Conservation (phyloP, 1,139 yeast species). For the Zygotorulaspora mrakii region DNA sequence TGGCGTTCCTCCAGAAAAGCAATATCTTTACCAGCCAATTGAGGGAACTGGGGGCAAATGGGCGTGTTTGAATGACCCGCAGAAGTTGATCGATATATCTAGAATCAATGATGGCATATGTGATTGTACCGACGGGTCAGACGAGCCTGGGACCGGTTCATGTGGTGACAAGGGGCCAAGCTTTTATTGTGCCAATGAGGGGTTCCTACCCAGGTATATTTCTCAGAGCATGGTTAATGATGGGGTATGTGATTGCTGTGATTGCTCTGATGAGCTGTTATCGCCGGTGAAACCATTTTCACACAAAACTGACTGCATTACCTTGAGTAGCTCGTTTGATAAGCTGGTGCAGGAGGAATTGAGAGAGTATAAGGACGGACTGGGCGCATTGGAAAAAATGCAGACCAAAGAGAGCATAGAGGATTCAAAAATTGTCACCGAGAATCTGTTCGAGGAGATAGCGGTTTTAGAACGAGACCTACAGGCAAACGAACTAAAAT, state of each 20-base stretch:
- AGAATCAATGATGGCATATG: constrained; percentile 86
- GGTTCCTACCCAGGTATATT: constrained; percentile 56
- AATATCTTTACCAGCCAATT: constrained; percentile 44
- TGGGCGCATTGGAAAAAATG: constrained; percentile 29
- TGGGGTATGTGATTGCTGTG: constrained; percentile 97
- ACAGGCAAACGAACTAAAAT: constrained; percentile 13
- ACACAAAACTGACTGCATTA: constrained; percentile 52
- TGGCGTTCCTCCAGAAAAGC: constrained; percentile 34
- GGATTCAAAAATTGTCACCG: constrained; percentile 2
- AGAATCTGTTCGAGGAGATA: constrained; percentile 12
- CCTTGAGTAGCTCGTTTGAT: constrained; percentile 42
- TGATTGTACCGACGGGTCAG: constrained; percentile 97
- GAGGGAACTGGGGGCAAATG: constrained; percentile 46
- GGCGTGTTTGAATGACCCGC: constrained; percentile 66
- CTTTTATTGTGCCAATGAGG: constrained; percentile 77
- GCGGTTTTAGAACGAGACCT: constrained; percentile 18
- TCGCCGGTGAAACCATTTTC: constrained; percentile 45
- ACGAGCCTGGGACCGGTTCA: constrained; percentile 94
- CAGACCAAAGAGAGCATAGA: constrained; percentile 19
- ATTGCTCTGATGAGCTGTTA: constrained; percentile 77
- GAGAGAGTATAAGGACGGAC: constrained; percentile 28
- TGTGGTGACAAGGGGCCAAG: constrained; percentile 44
- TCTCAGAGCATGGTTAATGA: constrained; percentile 65
- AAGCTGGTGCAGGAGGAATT: constrained; percentile 34
- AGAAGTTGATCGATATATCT: constrained; percentile 52